A percentile compares a stretch with the other conserved stretches of the same genome.
These are phyloP conservation scores for Fusarium sublunatum DNA, from an alignment of 2,329 filamentous ascomycete species.

Conservation along the genomic window DNA sequence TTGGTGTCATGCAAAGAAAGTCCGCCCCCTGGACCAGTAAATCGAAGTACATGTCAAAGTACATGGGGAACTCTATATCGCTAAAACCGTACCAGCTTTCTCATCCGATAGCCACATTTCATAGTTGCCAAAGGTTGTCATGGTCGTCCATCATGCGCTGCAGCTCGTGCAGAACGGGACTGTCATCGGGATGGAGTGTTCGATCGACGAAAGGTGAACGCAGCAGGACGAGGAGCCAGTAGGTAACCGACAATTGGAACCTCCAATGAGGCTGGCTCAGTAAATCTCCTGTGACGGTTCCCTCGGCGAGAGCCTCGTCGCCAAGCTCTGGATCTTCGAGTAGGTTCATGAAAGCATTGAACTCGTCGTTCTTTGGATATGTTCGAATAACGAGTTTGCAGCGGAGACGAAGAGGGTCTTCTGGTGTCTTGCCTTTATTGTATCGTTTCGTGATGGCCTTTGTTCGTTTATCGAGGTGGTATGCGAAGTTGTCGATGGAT, in stretches of 20 bases:
- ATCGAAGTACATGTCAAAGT: neutral
- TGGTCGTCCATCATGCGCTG: neutral
- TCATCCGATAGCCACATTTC: constrained; percentile 9
- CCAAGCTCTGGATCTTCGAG: neutral
- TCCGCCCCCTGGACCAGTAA: constrained; percentile 1
- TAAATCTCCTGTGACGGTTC: too few relatives aligned
- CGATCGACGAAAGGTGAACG: constrained; percentile 4
- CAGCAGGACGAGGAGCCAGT: constrained; percentile 27
- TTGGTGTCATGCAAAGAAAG: constrained; percentile 20
- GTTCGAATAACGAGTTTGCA: constrained; percentile 12
- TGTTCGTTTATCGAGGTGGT: neutral
- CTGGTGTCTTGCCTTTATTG: neutral
- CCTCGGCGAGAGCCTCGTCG: neutral
- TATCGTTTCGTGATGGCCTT: neutral
- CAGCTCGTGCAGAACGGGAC: constrained; percentile 4
- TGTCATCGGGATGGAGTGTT: constrained; percentile 2
- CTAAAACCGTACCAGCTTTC: constrained; percentile 1
- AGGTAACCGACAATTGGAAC: constrained; percentile 18
- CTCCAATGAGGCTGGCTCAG: constrained; percentile 4
- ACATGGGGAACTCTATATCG: too few relatives aligned
- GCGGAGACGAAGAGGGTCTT: neutral
- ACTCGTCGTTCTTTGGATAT: constrained; percentile 1
- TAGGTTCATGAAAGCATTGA: constrained; percentile 2
- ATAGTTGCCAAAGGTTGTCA: neutral
- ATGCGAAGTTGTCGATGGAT: constrained; percentile 13